Evolutionary conservation across 257 asterid genomes (phyloP).

Genomic region (Fraxinus excelsior): DNA sequence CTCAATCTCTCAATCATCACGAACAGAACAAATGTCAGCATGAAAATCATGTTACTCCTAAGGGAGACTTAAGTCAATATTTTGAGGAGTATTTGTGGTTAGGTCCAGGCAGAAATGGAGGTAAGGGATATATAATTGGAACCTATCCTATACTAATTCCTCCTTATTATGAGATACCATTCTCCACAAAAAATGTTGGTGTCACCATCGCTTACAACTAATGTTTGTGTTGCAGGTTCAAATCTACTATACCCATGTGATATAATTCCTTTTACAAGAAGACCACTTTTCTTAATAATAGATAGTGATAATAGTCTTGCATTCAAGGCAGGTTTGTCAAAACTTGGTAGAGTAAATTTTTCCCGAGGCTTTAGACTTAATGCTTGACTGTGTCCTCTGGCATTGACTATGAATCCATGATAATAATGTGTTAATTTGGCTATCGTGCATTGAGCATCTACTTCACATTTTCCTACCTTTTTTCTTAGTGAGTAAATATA

Average conservation of each 20-base stretch:
- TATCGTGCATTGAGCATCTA: conserved; percentile 3
- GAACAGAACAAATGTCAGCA: conserved; percentile 48
- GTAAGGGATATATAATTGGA: conserved; percentile 35
- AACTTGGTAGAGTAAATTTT: conserved; percentile 50
- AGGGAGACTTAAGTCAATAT: conserved; percentile 47
- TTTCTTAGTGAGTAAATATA: not conserved
- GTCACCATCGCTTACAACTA: conserved; percentile 21
- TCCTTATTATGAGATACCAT: not conserved
- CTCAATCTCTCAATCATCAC: conserved; percentile 39
- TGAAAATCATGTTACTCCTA: conserved; percentile 53
- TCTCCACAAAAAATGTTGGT: conserved; percentile 27
- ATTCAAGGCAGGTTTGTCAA: conserved; percentile 99
- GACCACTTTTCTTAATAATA: conserved; percentile 83
- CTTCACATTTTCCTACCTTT: not conserved
- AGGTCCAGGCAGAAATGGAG: conserved; percentile 84
- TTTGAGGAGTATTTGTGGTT: conserved; percentile 65
- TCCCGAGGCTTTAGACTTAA: conserved; percentile 20
- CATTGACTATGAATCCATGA: conserved; percentile 21
- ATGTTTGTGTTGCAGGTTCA: conserved; percentile 60
- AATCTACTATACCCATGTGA: conserved; percentile 88
- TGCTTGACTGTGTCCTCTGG: conserved; percentile 15
- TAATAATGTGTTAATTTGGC: conserved; percentile 17
- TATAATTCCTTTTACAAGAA: conserved; percentile 89
- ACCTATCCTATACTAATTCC: conserved; percentile 31
- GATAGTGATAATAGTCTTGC: conserved; percentile 95